A percentile compares a stretch with the other conserved stretches of the same genome.
These are phyloP conservation scores for Puccinia triticina DNA, from an alignment of 1,284 basidiomycete genomes.

Conservation along the genomic window DNA sequence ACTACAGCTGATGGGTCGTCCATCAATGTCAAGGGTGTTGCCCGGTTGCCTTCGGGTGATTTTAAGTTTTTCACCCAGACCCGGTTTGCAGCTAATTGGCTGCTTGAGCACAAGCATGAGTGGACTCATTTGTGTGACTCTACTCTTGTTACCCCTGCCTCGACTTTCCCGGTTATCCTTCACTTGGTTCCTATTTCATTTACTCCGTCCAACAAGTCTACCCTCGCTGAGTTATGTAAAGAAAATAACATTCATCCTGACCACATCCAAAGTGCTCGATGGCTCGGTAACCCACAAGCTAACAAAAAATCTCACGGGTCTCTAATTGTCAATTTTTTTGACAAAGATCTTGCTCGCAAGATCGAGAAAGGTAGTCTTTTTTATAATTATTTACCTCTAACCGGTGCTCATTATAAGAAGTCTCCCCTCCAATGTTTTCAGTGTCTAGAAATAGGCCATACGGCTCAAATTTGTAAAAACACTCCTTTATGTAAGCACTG, in stretches of 20 bases:
- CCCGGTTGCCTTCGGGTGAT: background rate
- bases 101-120: too few species aligned
- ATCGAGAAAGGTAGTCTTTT: background rate
- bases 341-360: background rate
- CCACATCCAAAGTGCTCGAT: background rate
- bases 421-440: too few species aligned
- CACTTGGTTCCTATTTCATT: too few species aligned
- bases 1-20: background rate
- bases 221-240: too few species aligned
- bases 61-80: too few species aligned
- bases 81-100: too few species aligned
- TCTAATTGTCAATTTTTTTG: background rate
- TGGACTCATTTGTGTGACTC: constrained; percentile 8
- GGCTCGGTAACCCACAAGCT: background rate
- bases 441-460: too few species aligned
- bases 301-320: background rate
- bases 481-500: constrained; percentile 1
- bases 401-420: background rate
- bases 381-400: too few species aligned
- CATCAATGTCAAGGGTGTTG: background rate
- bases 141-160: background rate
- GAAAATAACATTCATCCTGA: too few species aligned
- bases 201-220: too few species aligned
- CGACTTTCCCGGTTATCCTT: background rate
- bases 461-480: too few species aligned